Conservation (phyloP, 805 yeast species). For the Yamadazyma takamatsuzukensis region DNA sequence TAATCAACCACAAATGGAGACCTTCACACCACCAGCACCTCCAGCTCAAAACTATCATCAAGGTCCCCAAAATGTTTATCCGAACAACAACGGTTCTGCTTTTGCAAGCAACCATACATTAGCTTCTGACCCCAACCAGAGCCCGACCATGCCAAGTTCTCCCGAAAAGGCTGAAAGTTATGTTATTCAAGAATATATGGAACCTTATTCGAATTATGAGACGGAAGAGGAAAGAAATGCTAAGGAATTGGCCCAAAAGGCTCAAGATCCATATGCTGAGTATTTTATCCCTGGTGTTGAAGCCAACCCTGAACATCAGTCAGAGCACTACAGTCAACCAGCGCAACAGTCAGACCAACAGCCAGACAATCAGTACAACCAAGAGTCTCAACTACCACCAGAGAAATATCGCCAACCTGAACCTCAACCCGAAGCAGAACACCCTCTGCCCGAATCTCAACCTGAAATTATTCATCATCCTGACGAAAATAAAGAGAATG, state of each 20-base stretch:
- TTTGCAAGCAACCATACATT: no score
- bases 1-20: slow-evolving; percentile 1
- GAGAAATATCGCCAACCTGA: not conserved
- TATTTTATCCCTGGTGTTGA: slow-evolving; percentile 18
- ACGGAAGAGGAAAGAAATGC: slow-evolving; percentile 16
- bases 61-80: not conserved
- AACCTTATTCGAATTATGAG: slow-evolving; percentile 24
- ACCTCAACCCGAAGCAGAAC: not conserved
- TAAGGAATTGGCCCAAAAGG: slow-evolving; percentile 5
- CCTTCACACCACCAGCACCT: no score
- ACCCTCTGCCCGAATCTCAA: slow-evolving; percentile 1
- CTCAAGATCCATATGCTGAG: slow-evolving; percentile 25
- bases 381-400: not conserved
- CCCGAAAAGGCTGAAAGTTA: slow-evolving; percentile 7
- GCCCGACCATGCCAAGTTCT: no score
- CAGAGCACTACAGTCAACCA: not conserved
- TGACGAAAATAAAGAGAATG: slow-evolving; percentile 12
- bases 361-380: not conserved
- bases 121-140: not conserved
- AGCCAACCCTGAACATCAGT: slow-evolving; percentile 1
- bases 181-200: slow-evolving; percentile 15
- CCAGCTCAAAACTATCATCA: not conserved
- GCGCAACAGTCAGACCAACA: not conserved
- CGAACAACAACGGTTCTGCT: slow-evolving; percentile 1
- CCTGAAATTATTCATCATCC: not conserved